These are phyloP conservation scores for Citrus cavaleriei DNA, from an alignment of 345 rosid genomes.

Conservation along the genomic window DNA sequence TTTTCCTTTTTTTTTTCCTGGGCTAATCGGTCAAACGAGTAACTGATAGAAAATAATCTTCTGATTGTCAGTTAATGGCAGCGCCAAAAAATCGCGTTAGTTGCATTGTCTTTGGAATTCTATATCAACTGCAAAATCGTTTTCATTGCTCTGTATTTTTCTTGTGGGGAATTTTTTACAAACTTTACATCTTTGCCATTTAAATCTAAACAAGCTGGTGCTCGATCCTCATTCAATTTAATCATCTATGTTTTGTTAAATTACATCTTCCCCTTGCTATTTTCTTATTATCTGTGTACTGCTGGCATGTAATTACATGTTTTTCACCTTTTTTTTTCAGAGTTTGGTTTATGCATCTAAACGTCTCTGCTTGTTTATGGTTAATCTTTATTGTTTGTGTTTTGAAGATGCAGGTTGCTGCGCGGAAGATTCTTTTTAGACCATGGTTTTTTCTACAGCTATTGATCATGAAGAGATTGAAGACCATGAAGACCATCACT, in stretches of 20 bases:
- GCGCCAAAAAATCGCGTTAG: neutral
- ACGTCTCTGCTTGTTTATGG: neutral
- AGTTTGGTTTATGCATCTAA: neutral
- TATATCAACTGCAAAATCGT: neutral
- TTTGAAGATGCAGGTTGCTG: neutral
- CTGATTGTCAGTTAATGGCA: neutral
- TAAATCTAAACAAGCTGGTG: neutral
- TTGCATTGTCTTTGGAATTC: neutral
- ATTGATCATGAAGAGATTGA: constrained; percentile 15
- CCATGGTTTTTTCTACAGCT: constrained; percentile 56
- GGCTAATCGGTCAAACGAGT: neutral
- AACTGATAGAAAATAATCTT: neutral
- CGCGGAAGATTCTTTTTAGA: constrained; percentile 4
- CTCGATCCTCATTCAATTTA: neutral
- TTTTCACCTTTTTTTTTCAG: neutral
- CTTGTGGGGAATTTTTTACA: neutral
- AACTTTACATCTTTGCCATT: neutral
- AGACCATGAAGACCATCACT: constrained; percentile 8
- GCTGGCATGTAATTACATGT: neutral
- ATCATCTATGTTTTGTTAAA: neutral
- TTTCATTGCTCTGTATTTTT: neutral
- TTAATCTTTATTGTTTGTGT: neutral
- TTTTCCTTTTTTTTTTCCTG: neutral
- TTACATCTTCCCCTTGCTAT: neutral
- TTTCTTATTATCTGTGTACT: neutral